A percentile compares a stretch with the other conserved stretches of the same genome.
These are phyloP conservation scores for Henningerozyma blattae DNA, from an alignment of 805 yeast species.

Conservation along the genomic window DNA sequence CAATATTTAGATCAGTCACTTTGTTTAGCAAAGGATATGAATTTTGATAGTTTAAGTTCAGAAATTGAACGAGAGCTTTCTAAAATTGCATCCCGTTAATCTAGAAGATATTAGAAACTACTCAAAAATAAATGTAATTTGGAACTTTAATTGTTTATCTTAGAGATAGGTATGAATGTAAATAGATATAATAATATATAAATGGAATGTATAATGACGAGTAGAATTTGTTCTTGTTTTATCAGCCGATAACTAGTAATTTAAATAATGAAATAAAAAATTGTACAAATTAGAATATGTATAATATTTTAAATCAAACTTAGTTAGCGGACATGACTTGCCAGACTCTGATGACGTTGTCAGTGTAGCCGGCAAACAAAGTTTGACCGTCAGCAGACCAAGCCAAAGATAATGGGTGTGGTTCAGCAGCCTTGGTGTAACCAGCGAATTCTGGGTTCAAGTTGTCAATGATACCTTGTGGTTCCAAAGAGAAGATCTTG, in stretches of 20 bases:
- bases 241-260: background rate
- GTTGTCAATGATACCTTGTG: conserved; percentile 88
- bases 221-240: background rate
- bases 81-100: no score
- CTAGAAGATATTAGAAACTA: no score
- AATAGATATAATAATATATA: background rate
- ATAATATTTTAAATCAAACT: conserved; percentile 3
- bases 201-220: background rate
- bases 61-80: conserved; percentile 50
- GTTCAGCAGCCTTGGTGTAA: conserved; percentile 84
- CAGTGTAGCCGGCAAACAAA: conserved; percentile 99
- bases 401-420: conserved; percentile 94
- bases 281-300: conserved; percentile 1
- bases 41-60: conserved; percentile 42
- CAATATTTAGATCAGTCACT: conserved; percentile 51
- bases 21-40: conserved; percentile 49
- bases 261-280: conserved; percentile 3
- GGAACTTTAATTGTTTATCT: no score
- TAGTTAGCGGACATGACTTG: conserved; percentile 82
- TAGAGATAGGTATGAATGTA: no score
- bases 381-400: conserved; percentile 99
- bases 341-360: conserved; percentile 99
- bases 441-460: conserved; percentile 95
- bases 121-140: no score
- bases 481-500: conserved; percentile 96